Base-by-base conservation (phyloP, 257 asterid genomes). In the Rehmannia glutinosa region DNA sequence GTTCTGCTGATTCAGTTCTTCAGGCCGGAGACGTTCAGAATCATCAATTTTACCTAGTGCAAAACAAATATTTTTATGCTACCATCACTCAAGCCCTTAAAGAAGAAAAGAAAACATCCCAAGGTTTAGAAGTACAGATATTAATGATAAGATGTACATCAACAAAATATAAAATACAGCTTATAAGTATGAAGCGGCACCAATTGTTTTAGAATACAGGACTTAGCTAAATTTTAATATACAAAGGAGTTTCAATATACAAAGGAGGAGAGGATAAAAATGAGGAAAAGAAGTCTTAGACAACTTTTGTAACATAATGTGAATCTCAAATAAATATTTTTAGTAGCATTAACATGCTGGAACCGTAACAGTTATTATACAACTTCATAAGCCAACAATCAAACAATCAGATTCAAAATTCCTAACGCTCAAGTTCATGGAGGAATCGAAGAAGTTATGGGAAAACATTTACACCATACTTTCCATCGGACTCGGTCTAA, bases 1-100 rank as follows among this genome's bases (percentile, higher is more conserved):
- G 47, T 90, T 93, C 73, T 85, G 95, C 81, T 93, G 99, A 81
- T 93, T 93, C 83, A 93, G 77, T 74, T 93, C 97, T 77, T 93
- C 97, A 10, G 99, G 99, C 27, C 96, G 95, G 65, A 93, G 94
- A 74, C 90, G 83, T 62, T 93, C 99, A 52, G 92, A 79, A 66
- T 85, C 95, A 58, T 82, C 89, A 71, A 90, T 79, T 82, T 78
- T 88, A 67, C 70, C 84, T 79, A 46, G 73, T 74, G 69, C 75
- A 77, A 50, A 68, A 53, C 46, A 77, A 50, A 35, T 17, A n/a
- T 16, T 23, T 19, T 62, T 75, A 28, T 1, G 41, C 50, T 21
- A 68, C 43, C 45, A 51, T 33, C 59, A 64, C 47, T 24, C 63
- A 36, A 64, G 42, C 43, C 73, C 46, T 24, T 33, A 33, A 19